These are phyloP conservation scores for Melianthus villosus DNA, from an alignment of 441 rosid genomes.

Conservation along the genomic window DNA sequence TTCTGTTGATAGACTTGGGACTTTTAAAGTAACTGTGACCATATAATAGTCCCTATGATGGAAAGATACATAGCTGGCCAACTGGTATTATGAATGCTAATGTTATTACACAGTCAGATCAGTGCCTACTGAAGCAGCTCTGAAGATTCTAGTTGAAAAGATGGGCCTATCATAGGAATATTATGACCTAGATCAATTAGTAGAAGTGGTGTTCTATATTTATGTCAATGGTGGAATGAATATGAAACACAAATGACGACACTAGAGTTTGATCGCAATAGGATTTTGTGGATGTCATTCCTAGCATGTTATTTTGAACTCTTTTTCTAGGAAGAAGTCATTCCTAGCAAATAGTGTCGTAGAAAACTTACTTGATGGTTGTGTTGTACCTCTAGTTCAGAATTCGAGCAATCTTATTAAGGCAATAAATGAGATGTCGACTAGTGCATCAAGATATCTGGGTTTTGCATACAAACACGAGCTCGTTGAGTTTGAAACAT, in stretches of 20 bases:
- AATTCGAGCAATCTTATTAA: slow-evolving; percentile 14
- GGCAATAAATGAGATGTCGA: slow-evolving; percentile 22
- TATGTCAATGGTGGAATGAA: slow-evolving; percentile 53
- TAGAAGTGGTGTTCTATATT: slow-evolving; percentile 29
- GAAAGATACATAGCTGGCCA: slow-evolving; percentile 61
- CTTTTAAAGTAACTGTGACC: slow-evolving; percentile 66
- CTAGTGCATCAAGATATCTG: slow-evolving; percentile 24
- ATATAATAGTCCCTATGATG: slow-evolving; percentile 65
- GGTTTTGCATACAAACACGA: slow-evolving; percentile 33
- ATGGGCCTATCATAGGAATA: slow-evolving; percentile 64
- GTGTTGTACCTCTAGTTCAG: slow-evolving; percentile 22
- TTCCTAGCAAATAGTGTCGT: slow-evolving; percentile 86
- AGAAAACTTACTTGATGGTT: slow-evolving; percentile 33
- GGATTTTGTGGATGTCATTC: too few relatives aligned
- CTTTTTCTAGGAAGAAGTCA: slow-evolving; percentile 45
- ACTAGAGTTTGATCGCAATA: slow-evolving; percentile 80
- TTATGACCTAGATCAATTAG: slow-evolving; percentile 9
- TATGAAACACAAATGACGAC: slow-evolving; percentile 67
- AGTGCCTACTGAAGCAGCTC: slow-evolving; percentile 84
- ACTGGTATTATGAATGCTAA: slow-evolving; percentile 56
- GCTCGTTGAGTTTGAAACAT: slow-evolving; percentile 25
- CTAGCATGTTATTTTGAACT: slow-evolving; percentile 86
- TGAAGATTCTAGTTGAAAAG: slow-evolving; percentile 84
- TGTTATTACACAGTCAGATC: slow-evolving; percentile 52
- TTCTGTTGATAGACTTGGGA: slow-evolving; percentile 42